Percentiles rank a stretch among this genome's conserved stretches.
Evolutionary conservation across 2,329 filamentous ascomycete species (phyloP).

Genomic region (Aspergillus sp.): DNA sequence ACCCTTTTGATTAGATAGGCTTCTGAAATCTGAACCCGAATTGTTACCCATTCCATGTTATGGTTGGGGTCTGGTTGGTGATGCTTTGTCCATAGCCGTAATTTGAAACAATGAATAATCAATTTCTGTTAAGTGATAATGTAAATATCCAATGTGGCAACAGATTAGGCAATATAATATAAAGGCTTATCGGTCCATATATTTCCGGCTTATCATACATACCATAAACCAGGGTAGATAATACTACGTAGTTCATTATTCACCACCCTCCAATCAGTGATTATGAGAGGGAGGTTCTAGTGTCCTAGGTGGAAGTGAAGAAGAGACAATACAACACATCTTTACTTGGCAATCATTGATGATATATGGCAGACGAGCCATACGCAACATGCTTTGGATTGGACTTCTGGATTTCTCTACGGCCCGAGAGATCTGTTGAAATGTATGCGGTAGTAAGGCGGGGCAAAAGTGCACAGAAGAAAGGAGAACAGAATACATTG

Average conservation of each 20-base stretch:
- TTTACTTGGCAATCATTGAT: not conserved
- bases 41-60: not conserved
- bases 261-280: not conserved
- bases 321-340: too few relatives aligned
- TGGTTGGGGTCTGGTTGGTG: not conserved
- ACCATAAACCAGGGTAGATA: too few relatives aligned
- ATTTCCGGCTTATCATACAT: too few relatives aligned
- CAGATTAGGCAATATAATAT: too few relatives aligned
- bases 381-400: not conserved
- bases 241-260: too few relatives aligned
- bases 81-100: conserved; percentile 1
- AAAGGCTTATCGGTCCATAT: too few relatives aligned
- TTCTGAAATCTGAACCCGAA: not conserved
- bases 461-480: not conserved
- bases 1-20: conserved; percentile 73
- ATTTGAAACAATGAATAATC: not conserved
- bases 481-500: conserved; percentile 10
- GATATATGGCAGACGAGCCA: not conserved
- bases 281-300: not conserved
- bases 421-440: not conserved
- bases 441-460: not conserved
- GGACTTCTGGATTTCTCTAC: not conserved
- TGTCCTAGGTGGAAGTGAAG: too few relatives aligned
- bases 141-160: not conserved
- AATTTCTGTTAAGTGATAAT: not conserved